Percentiles rank a stretch among this genome's conserved stretches.
phyloP scores from a whole-genome alignment of 805 yeast genomes.

The Starmerella bacillaris region DNA sequence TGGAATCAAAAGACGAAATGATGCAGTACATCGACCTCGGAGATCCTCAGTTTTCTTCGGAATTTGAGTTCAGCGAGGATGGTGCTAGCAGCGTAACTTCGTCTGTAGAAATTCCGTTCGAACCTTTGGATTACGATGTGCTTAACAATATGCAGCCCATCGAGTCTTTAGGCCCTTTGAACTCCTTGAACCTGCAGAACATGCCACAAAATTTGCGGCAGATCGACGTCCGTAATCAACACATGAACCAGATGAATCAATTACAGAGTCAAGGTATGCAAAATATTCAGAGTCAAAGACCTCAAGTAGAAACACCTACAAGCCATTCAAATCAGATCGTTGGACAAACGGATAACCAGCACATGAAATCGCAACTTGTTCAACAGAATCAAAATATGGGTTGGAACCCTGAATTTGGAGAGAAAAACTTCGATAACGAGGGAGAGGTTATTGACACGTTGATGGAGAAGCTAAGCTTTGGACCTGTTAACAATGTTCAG shows the following conservation, averaged over 20 bases:
- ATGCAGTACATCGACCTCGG: constrained; percentile 11
- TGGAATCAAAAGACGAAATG: constrained; percentile 6
- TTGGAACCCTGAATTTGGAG: no score
- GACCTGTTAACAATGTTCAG: constrained; percentile 9
- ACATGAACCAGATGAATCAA: neutral
- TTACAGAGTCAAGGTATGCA: no score
- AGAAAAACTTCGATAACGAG: no score
- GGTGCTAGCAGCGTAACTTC: constrained; percentile 14
- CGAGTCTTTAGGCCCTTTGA: no score
- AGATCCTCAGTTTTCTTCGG: constrained; percentile 5
- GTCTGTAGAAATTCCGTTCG: constrained; percentile 8
- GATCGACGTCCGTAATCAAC: neutral
- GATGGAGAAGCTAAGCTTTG: constrained; percentile 8
- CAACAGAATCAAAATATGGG: no score
- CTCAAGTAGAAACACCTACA: no score
- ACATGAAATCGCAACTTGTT: no score
- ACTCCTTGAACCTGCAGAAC: neutral
- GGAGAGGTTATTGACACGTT: neutral
- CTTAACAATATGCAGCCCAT: no score
- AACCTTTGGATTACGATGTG: constrained; percentile 2
- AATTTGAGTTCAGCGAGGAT: constrained; percentile 14
- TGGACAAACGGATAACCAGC: no score
- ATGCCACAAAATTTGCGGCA: neutral
- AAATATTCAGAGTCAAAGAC: no score
- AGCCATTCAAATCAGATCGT: no score